Conservation (phyloP, 768 basidiomycete species). For the Paxillus involutus region DNA sequence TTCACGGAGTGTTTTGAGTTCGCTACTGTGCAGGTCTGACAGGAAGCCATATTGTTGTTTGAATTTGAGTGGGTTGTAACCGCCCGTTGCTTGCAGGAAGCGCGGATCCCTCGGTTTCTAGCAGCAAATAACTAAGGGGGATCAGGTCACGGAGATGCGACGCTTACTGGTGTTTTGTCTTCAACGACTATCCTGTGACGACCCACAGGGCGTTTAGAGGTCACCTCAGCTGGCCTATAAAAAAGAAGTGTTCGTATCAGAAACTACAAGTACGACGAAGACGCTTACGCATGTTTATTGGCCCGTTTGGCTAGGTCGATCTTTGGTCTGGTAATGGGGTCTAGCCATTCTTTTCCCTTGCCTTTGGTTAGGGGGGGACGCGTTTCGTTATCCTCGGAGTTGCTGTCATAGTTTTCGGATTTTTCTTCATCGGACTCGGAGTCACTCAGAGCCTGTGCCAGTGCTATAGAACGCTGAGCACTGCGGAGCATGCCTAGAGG, state of each 20-base stretch:
- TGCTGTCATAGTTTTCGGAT: slow-evolving; percentile 11
- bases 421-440: slow-evolving; percentile 35
- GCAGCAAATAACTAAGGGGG: not conserved
- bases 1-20: slow-evolving; percentile 64
- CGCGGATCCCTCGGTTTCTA: slow-evolving; percentile 86
- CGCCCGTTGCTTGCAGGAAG: slow-evolving; percentile 73
- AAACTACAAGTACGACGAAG: not conserved
- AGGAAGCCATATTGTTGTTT: slow-evolving; percentile 75
- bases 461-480: slow-evolving; percentile 58
- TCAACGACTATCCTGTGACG: slow-evolving; percentile 72
- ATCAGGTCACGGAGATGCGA: slow-evolving; percentile 1
- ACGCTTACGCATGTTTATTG: slow-evolving; percentile 84
- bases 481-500: slow-evolving; percentile 65
- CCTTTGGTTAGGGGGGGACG: slow-evolving; percentile 12
- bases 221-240: slow-evolving; percentile 73
- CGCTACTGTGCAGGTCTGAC: slow-evolving; percentile 57
- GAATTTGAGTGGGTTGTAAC: slow-evolving; percentile 65
- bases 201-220: slow-evolving; percentile 83
- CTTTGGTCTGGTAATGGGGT: slow-evolving; percentile 42
- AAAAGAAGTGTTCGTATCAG: not conserved
- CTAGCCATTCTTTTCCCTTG: slow-evolving; percentile 37
- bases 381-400: slow-evolving; percentile 13
- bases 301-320: slow-evolving; percentile 57
- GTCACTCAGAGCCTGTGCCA: slow-evolving; percentile 39
- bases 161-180: slow-evolving; percentile 57